These are phyloP conservation scores for Colletotrichum melonis DNA, from an alignment of 2,329 filamentous ascomycete species.

Conservation along the genomic window DNA sequence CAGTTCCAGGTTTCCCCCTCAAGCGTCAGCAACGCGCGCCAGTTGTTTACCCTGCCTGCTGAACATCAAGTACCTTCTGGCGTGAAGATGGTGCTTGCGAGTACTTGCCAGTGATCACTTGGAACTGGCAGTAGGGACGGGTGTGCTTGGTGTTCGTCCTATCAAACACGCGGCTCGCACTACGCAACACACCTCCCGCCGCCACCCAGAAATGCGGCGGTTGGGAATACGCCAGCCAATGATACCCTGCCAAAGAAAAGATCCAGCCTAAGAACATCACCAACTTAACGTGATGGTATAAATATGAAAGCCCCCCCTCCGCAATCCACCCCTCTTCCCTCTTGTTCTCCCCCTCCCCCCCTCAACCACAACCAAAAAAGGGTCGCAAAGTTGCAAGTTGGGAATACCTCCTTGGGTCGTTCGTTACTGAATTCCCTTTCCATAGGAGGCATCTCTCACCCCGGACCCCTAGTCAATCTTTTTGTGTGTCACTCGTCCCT, in stretches of 20 bases:
- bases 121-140: too few species aligned
- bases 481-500: conserved; percentile 53
- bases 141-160: background rate
- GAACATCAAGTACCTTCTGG: background rate
- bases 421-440: conserved; percentile 51
- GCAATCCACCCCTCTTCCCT: conserved; percentile 39
- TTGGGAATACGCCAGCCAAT: conserved; percentile 33
- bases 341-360: conserved; percentile 60
- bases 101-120: background rate
- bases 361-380: conserved; percentile 62
- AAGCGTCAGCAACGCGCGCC: conserved; percentile 4
- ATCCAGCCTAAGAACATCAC: conserved; percentile 25
- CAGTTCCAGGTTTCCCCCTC: background rate
- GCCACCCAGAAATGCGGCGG: conserved; percentile 15
- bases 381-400: conserved; percentile 67
- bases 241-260: conserved; percentile 35
- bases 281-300: conserved; percentile 45
- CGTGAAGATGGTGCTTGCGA: background rate
- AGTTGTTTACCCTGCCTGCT: background rate
- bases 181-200: background rate
- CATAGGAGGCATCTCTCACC: conserved; percentile 59
- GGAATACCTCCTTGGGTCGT: conserved; percentile 63
- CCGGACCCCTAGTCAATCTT: conserved; percentile 65
- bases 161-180: conserved; percentile 16
- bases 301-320: conserved; percentile 43